Base-by-base conservation (phyloP, 306 rosid genomes). In the Vachellia pachyceras region DNA sequence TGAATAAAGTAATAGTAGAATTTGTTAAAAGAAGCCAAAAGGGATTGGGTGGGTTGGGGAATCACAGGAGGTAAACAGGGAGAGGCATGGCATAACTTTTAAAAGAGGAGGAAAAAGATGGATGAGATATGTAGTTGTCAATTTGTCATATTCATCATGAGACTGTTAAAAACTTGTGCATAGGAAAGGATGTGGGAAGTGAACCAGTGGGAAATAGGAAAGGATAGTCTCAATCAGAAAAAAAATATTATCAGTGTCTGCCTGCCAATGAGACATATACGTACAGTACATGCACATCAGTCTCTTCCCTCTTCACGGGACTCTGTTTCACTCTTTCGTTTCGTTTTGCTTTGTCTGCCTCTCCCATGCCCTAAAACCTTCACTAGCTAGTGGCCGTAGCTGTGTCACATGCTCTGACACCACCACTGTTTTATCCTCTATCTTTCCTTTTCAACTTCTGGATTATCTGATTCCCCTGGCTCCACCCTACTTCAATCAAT, bases 381-480 rank as follows among this genome's bases (percentile, higher is more conserved):
- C 79, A 22, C 45, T 33, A 50, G 68, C 50, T 36, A 64, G 60
- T 46, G 63, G 41, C 73, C 55, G 58, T 25, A 72, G 74, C 45
- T 82, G 71, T 69, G 49, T 89, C 92, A 89, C 92, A 86, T 89
- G 90, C 72, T 81, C 89, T 85, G 88, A 81, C 88, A 84, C 69
- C 22, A n/a, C 25, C 63, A 76, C 72, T 87, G 90, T 85, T 83
- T 81, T 85, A 76, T 87, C 83, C 86, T 81, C 75, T 81, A 67
- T 83, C 85, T 15, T 42, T 42, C 74, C 33, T 69, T 69, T 42
- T 69, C 74, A 13, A 69, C 68, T 77, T 41, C 10, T 73, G 72
- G 49, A 65, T 65, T 79, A 77, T 72, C 69, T 63, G 70, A 54
- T 23, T 39, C 54, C 52, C 50, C 39, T 35, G 15, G 55, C 65